A percentile compares a stretch with the other conserved stretches of the same genome.
These are phyloP conservation scores for Fusarium drepaniforme DNA, from an alignment of 2,329 filamentous ascomycete species.

Conservation along the genomic window DNA sequence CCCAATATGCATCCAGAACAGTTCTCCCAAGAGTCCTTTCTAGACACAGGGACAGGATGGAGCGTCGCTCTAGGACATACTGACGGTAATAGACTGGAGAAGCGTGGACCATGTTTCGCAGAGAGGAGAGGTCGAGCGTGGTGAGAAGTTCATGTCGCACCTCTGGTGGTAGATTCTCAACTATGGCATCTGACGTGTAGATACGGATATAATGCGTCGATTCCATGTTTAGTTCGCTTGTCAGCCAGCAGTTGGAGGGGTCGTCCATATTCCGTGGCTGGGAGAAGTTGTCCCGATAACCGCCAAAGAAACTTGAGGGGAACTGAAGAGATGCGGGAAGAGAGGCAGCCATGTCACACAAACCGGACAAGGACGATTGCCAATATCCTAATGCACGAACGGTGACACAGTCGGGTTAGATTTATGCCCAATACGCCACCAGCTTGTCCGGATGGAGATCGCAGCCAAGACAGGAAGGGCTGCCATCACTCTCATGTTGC, in stretches of 20 bases:
- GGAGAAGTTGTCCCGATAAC: neutral
- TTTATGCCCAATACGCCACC: conserved; percentile 17
- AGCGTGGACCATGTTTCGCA: neutral
- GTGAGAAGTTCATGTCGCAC: conserved; percentile 1
- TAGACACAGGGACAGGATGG: neutral
- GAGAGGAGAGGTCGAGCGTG: neutral
- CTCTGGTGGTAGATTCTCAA: conserved; percentile 2
- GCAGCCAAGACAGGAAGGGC: neutral
- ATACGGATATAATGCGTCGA: neutral
- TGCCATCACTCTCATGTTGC: neutral
- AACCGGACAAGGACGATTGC: neutral
- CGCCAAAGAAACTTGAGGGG: neutral
- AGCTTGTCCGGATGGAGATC: neutral
- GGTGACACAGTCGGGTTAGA: neutral
- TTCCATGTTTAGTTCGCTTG: neutral
- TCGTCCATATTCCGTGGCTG: neutral
- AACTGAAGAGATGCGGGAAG: neutral
- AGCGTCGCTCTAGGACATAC: neutral
- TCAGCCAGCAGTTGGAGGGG: neutral
- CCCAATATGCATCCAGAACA: neutral
- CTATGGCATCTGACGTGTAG: neutral
- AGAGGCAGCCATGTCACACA: conserved; percentile 10
- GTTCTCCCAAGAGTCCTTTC: neutral
- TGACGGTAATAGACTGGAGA: conserved; percentile 1
- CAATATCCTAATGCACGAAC: neutral